Base-by-base conservation (phyloP, 768 basidiomycete genomes). In the Gymnopilus dilepis region DNA sequence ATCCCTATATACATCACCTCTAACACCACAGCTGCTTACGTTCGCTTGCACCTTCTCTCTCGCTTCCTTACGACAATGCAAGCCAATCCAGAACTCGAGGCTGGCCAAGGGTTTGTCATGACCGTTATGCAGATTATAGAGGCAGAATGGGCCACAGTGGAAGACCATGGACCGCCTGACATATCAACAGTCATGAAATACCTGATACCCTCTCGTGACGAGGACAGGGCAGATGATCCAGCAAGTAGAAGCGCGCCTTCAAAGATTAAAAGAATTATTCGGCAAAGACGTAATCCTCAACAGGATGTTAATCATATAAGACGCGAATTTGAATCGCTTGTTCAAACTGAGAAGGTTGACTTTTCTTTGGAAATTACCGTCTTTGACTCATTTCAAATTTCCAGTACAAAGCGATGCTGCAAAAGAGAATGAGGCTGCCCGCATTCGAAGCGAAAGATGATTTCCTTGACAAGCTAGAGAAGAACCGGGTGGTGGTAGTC, bases 21-120 rank as follows among this genome's bases (percentile, higher is more conserved):
- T 0, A 69, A 76, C 0, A 82, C 84, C 1, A 78, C 90, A 4
- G 85, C 95, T 0, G 84, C 93, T 1, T 97, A 97, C 72, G 78
- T 96, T 58, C 87, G 93, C 21, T 83, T 97, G 4, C 88, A 96
- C 69, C 82, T 97, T n/a, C 81, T 93, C 33, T 83, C 87, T 4
- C 77, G 77, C 24, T 77, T 95, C 19, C 78, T 95, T n/a, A 56
- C 71, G 5, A 83, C 81, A 9, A 82, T 91, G 73, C 76, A 83
- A 54, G 74, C 74, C 6, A 80, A 79, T 2, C 79, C 82, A 21
- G 84, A 92, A 40, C 71, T 87, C n/a, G 84, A 88, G 59, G 72
- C 80, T 0, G 90, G 86, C 0, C 88, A 91, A 69, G 88, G 91
- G 1, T 87, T 95, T 59, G 82, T 89, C 50, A 88, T 92, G 74